Base-by-base conservation (phyloP, 768 basidiomycete genomes). In the Mycena latifolia region DNA sequence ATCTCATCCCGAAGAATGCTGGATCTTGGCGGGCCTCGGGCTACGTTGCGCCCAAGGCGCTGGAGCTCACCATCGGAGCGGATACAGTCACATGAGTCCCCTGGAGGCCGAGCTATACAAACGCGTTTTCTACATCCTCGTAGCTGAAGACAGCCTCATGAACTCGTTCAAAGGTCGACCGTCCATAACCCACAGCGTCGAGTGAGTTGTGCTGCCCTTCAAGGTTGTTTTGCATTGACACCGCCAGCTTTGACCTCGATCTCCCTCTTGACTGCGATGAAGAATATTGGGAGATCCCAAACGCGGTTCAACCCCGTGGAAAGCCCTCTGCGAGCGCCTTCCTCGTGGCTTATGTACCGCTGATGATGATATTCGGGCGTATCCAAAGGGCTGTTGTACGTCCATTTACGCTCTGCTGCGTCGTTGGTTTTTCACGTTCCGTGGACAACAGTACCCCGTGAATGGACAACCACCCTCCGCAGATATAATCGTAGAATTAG, bases 161-260 rank as follows among this genome's bases (percentile, higher is more conserved):
- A 83, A 84, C 43, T 76, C 82, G 11, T 82, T 83, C 37, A 79
- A 91, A 50, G 93, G 93, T 18, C 81, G 92, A 25, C 88, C 90
- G 0, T 82, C 84, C 58, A 84, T 86, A 3, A 82, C 92, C 5
- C 86, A 88, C 45, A 89, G 91, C 45, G 89, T 89, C 75, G 91
- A 92, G 88, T 89, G 65, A n/a, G n/a, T n/a, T n/a, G n/a, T n/a
- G n/a, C n/a, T n/a, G n/a, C n/a, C n/a, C n/a, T n/a, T n/a, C n/a
- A n/a, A n/a, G n/a, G n/a, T n/a, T n/a, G n/a, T n/a, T n/a, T n/a
- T n/a, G n/a, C n/a, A n/a, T n/a, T n/a, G n/a, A n/a, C n/a, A n/a
- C n/a, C n/a, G n/a, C n/a, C 25, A 89, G 89, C 66, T 86, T 90
- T 69, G 90, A 92, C 67, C 78, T 87, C 6, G 90, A 91, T 41